Base-by-base conservation (phyloP, 208 protist species). In the Herpetomonas muscarum region DNA sequence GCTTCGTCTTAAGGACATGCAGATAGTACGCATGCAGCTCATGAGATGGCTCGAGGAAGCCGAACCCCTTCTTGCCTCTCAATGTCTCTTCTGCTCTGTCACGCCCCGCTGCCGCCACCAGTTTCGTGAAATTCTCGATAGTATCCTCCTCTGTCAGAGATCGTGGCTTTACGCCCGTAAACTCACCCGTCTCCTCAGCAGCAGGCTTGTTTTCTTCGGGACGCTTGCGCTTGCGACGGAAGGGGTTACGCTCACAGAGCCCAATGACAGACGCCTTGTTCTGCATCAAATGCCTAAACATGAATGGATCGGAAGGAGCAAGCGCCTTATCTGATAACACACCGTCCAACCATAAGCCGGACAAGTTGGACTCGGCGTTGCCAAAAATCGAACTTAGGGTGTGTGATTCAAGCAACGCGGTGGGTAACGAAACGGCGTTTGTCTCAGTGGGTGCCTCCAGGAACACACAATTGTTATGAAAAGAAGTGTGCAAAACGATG, bases 391-490 rank as follows among this genome's bases (percentile, higher is more conserved):
- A 63, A n/a, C 65, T 74, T 49, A 93, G 74, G 1, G 79, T 76
- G 3, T 57, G 68, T 5, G 79, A 86, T 21, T 85, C 58, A 26
- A 94, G 62, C n/a, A 87, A 36, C 30, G 60, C 56, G 9, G 46
- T 50, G 9, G 83, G 87, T 12, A 94, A 74, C 17, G 81, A 73
- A 22, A 85, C 45, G 25, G 78, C 67, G 13, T 61, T 34, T 26
- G 50, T 74, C 15, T 73, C 41, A 24, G 47, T 59, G 9, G 29
- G 32, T 15, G 64, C 73, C 37, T 91, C 83, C 39, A 85, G 54
- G 64, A 94, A 83, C n/a, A 91, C 67, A 39, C 69, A 79, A 55
- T 82, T 82, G 42, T 94, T 94, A 60, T 86, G 72, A 17, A 90
- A 46, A 3, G 79, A 71, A 61, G 86, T 91, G 72, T 94, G 81